Evolutionary conservation across 208 protist species (phyloP).

Genomic region (Strigomonas culicis): DNA sequence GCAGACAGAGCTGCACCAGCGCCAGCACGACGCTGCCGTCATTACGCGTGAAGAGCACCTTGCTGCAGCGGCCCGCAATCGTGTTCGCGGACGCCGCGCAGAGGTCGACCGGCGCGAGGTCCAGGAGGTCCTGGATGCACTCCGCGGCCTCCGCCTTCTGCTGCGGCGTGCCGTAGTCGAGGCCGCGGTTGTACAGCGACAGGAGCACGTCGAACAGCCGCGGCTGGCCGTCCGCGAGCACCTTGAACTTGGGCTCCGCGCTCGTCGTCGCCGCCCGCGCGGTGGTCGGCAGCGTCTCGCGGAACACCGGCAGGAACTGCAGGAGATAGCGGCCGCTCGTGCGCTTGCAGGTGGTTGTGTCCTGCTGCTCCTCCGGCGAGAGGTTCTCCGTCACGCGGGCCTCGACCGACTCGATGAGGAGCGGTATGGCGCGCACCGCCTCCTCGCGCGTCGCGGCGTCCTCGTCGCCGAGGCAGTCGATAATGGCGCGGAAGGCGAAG

Average conservation of each 20-base stretch:
- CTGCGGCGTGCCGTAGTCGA: slow-evolving; percentile 84
- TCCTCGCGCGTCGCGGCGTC: slow-evolving; percentile 32
- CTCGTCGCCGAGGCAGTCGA: slow-evolving; percentile 69
- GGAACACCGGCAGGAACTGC: slow-evolving; percentile 76
- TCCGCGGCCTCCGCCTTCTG: slow-evolving; percentile 89
- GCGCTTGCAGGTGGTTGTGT: slow-evolving; percentile 78
- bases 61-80: slow-evolving; percentile 85
- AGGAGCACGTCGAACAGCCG: slow-evolving; percentile 83
- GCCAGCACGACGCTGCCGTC: slow-evolving; percentile 80
- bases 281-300: slow-evolving; percentile 50
- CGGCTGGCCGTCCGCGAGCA: slow-evolving; percentile 72
- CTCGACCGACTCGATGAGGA: slow-evolving; percentile 66
- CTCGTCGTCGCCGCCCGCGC: slow-evolving; percentile 53
- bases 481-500: slow-evolving; percentile 56
- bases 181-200: slow-evolving; percentile 81
- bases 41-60: slow-evolving; percentile 89
- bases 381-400: slow-evolving; percentile 51
- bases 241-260: slow-evolving; percentile 52
- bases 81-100: slow-evolving; percentile 71
- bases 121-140: slow-evolving; percentile 85
- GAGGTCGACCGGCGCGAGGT: slow-evolving; percentile 65
- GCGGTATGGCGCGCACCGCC: slow-evolving; percentile 55
- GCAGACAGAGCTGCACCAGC: slow-evolving; percentile 78
- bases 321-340: slow-evolving; percentile 77
- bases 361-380: slow-evolving; percentile 65